phyloP scores from a whole-genome alignment of 1,284 basidiomycete species.

The Xerocomus nothofagi region DNA sequence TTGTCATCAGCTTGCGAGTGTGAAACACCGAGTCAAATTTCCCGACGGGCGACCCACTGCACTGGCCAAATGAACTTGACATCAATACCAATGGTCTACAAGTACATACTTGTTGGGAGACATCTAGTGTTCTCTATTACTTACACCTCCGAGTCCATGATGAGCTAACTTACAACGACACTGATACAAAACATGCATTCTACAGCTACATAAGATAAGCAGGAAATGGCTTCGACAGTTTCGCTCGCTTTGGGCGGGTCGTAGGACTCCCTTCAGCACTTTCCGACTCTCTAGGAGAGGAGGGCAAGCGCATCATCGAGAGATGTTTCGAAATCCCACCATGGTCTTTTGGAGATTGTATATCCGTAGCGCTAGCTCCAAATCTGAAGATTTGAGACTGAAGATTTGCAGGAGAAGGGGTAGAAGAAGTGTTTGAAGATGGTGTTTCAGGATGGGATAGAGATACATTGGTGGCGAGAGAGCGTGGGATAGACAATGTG shows the following conservation, averaged over 20 bases:
- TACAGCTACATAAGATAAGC: constrained; percentile 24
- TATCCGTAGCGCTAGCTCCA: not conserved
- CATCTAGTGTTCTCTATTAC: not conserved
- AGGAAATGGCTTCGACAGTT: constrained; percentile 23
- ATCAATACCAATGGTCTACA: constrained; percentile 8
- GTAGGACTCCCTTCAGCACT: not conserved
- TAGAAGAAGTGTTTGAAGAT: constrained; percentile 8
- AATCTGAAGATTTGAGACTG: not conserved
- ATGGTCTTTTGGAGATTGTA: not conserved
- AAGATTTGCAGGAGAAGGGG: not conserved
- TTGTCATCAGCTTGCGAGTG: no score
- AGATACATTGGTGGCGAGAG: not conserved
- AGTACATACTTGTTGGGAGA: constrained; percentile 1
- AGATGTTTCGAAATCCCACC: constrained; percentile 17
- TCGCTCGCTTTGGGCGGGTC: constrained; percentile 7
- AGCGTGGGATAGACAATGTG: constrained; percentile 1
- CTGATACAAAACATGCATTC: constrained; percentile 2
- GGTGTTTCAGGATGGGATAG: constrained; percentile 5
- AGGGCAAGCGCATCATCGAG: constrained; percentile 20
- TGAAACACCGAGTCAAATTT: constrained; percentile 1
- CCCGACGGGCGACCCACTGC: no score
- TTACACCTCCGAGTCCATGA: not conserved
- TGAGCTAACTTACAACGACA: not conserved
- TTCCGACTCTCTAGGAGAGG: constrained; percentile 11
- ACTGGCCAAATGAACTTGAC: no score